Evolutionary conservation across 2,329 filamentous ascomycete genomes (phyloP), one percentile per base, ranked within the genome.

Genomic region (Camptophora hylomeconis): DNA sequence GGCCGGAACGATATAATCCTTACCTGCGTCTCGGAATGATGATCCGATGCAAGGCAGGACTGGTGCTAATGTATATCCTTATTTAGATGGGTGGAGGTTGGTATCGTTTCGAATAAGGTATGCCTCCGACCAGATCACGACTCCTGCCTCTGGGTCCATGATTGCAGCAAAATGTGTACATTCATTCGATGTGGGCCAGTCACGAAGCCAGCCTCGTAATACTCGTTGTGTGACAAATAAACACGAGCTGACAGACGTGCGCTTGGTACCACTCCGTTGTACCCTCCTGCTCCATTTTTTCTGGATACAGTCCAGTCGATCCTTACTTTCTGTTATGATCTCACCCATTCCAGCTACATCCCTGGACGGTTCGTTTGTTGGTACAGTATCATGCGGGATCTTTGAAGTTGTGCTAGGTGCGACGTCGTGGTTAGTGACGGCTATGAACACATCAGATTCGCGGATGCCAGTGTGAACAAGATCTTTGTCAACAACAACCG

Each of bases 81-180:
- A n/a, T n/a, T n/a, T n/a, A n/a, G n/a, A n/a, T n/a, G n/a, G n/a
- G n/a, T n/a, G n/a, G n/a, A n/a, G n/a, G n/a, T n/a, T n/a, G n/a
- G n/a, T n/a, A n/a, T n/a, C n/a, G n/a, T n/a, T n/a, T n/a, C n/a
- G n/a, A n/a, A 32, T 29, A 13, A 26, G 17, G 29, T 48, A 58
- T 15, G 45, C 42, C 8, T 39, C 41, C n/a, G 61, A 40, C 60
- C 63, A 72, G 9, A 51, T 45, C 13, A 73, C 50, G 8, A 50
- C 48, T 0, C 68, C 67, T 9, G 45, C 46, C 5, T 36, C 45
- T 3, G 70, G 63, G 48, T 75, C 69, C 61, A 76, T 62, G 16
- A 75, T 49, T 12, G 60, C 59, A 3, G 61, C 60, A 47, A 66
- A 75, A 48, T 76, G 69, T 2, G 68, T 73, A 19, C 53, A 56